Conservation (phyloP, 371 early-diverging fungal species). For the Apophysomyces elegans region DNA sequence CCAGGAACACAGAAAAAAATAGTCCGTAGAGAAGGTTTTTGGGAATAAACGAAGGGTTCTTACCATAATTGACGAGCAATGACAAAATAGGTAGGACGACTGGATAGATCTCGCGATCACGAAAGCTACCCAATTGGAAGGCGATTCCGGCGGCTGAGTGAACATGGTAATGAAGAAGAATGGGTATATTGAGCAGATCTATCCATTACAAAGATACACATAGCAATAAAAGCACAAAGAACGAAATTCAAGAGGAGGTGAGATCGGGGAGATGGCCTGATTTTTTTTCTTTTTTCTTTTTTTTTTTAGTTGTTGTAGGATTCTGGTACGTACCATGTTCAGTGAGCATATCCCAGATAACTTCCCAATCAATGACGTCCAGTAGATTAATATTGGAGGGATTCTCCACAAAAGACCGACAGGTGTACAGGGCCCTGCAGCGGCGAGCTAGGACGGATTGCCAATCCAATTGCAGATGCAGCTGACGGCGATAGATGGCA, state of each 20-base stretch:
- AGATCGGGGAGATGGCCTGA: neutral
- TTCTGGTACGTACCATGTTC: conserved; percentile 44
- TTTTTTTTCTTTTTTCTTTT: neutral
- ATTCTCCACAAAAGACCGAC: conserved; percentile 24
- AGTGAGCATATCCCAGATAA: conserved; percentile 51
- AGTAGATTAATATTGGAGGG: conserved; percentile 23
- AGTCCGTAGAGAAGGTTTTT: neutral
- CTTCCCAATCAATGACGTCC: conserved; percentile 42
- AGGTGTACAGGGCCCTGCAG: conserved; percentile 35
- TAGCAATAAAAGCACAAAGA: conserved; percentile 2
- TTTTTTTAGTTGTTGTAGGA: neutral
- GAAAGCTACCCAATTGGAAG: conserved; percentile 43
- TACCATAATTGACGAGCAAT: conserved; percentile 51
- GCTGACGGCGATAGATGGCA: conserved; percentile 44
- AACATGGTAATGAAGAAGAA: conserved; percentile 36
- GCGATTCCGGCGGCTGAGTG: conserved; percentile 37
- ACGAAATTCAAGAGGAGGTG: neutral
- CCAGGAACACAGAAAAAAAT: conserved; percentile 1
- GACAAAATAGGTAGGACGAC: conserved; percentile 51
- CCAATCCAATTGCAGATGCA: conserved; percentile 36
- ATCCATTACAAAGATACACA: conserved; percentile 12
- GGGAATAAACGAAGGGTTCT: conserved; percentile 10
- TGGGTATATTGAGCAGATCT: conserved; percentile 44
- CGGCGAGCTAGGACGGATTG: conserved; percentile 33
- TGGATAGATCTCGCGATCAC: conserved; percentile 45